Percentiles rank a stretch among this genome's conserved stretches.
Evolutionary conservation across 805 yeast species (phyloP).

Genomic region (Candida montana): DNA sequence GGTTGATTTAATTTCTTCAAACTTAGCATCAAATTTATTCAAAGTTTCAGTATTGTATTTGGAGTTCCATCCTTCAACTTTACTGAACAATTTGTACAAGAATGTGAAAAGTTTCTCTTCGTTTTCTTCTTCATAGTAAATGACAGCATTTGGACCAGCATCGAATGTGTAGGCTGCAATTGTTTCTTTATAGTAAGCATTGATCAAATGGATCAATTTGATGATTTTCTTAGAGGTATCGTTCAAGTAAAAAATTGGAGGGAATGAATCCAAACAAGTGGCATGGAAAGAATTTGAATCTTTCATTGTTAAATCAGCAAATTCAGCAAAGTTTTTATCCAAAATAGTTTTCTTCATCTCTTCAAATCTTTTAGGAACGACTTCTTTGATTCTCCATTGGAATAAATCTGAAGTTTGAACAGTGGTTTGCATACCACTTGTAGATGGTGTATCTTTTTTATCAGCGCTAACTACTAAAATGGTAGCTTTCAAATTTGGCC

Average conservation of each 20-base stretch:
- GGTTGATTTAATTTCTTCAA: conserved; percentile 26
- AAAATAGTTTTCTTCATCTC: conserved; percentile 76
- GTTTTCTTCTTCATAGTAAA: conserved; percentile 76
- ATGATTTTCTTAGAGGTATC: conserved; percentile 85
- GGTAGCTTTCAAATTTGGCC: conserved; percentile 93
- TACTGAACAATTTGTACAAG: conserved; percentile 52
- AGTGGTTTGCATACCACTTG: conserved; percentile 95
- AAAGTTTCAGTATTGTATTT: conserved; percentile 29
- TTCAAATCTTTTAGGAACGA: conserved; percentile 82
- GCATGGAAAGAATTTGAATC: conserved; percentile 98
- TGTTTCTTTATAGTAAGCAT: conserved; percentile 46
- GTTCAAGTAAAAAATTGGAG: conserved; percentile 92
- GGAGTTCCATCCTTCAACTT: conserved; percentile 66
- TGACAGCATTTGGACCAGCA: conserved; percentile 98
- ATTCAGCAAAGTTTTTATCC: conserved; percentile 67
- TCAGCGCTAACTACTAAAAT: conserved; percentile 89
- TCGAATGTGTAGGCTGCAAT: conserved; percentile 97
- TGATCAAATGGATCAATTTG: conserved; percentile 72
- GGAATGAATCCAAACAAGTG: conserved; percentile 90
- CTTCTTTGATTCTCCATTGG: conserved; percentile 66
- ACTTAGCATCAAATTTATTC: conserved; percentile 19
- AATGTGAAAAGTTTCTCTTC: conserved; percentile 71
- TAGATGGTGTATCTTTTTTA: conserved; percentile 91
- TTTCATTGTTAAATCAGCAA: conserved; percentile 89
- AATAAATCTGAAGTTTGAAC: conserved; percentile 86